These are phyloP conservation scores for Lotus japonicus DNA, from an alignment of 306 rosid species.

Conservation along the genomic window DNA sequence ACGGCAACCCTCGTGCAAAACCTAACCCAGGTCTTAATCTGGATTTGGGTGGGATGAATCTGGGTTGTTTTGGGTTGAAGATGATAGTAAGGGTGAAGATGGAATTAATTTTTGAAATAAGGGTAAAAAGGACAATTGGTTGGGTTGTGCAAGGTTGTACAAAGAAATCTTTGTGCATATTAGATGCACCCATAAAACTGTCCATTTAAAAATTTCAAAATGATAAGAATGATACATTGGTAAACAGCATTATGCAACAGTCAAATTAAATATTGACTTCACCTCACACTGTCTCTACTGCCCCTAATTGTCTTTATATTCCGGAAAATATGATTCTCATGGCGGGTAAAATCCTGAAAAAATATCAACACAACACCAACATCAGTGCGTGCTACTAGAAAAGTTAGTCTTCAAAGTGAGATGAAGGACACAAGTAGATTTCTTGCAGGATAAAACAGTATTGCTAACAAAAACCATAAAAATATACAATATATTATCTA, in stretches of 20 bases:
- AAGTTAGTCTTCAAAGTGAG: background rate
- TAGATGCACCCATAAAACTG: slow-evolving; percentile 10
- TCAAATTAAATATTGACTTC: slow-evolving; percentile 18
- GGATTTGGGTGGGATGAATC: no score
- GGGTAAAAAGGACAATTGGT: no score
- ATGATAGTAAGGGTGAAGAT: no score
- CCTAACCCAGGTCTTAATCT: no score
- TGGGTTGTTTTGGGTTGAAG: no score
- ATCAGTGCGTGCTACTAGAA: background rate
- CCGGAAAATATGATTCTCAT: slow-evolving; percentile 59
- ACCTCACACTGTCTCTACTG: slow-evolving; percentile 70
- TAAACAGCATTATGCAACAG: slow-evolving; percentile 6
- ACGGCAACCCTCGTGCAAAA: no score
- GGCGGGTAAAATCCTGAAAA: slow-evolving; percentile 51
- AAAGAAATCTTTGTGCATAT: no score
- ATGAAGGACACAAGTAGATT: background rate
- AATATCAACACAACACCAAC: slow-evolving; percentile 6
- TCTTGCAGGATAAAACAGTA: background rate
- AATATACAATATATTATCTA: background rate
- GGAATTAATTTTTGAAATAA: no score
- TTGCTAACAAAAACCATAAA: background rate
- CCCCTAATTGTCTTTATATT: slow-evolving; percentile 62
- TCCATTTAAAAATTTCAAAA: background rate
- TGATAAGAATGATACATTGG: slow-evolving; percentile 2
- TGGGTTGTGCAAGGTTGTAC: no score